Base-by-base conservation (phyloP, 805 yeast genomes). In the Schwanniomyces polymorphus region DNA sequence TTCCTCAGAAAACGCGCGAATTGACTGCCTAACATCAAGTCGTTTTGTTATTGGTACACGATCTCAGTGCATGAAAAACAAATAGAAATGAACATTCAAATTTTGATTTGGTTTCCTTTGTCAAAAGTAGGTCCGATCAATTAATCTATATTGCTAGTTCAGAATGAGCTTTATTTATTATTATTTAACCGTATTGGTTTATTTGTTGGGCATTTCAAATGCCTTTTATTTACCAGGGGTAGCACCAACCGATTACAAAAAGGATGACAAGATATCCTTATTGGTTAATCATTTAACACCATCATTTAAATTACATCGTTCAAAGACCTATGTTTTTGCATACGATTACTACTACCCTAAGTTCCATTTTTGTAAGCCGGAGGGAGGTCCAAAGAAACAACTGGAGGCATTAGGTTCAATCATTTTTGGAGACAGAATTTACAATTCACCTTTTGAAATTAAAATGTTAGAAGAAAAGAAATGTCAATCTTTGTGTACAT, bases 161-260 rank as follows among this genome's bases (percentile, higher is more conserved):
- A 23, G 21, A 5, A 37, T 37, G 39, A 12, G 16, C 16, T 37
- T 37, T 12, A 37, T 60, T 44, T 53, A 51, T 46, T 48, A 46
- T 10, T 42, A 47, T 33, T 44, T 66, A 46, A 41, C 54, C 17
- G 46, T 51, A 23, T 45, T 61, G 31, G 42, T 60, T 25, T 54
- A 50, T 45, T 49, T 61, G 44, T 44, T 59, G 14, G 56, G 60
- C 10, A 18, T 58, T 16, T 46, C 61, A 12, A 43, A 53, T 31
- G 96, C 85, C 2, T 92, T 94, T 69, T 92, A 94, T 63, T 74
- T 94, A 46, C 98, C 98, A 0, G 98, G 98, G 7, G 94, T 91
- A 21, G 97, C 98, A 0, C 98, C 99, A 16, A 88, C 95, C 1
- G 86, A 92, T 43, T 94, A 92, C 62, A 73, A 77, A 40, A 75